A percentile compares a stretch with the other conserved stretches of the same genome.
phyloP scores from a whole-genome alignment of 768 basidiomycete species.

The Pleurotus sapidus region DNA sequence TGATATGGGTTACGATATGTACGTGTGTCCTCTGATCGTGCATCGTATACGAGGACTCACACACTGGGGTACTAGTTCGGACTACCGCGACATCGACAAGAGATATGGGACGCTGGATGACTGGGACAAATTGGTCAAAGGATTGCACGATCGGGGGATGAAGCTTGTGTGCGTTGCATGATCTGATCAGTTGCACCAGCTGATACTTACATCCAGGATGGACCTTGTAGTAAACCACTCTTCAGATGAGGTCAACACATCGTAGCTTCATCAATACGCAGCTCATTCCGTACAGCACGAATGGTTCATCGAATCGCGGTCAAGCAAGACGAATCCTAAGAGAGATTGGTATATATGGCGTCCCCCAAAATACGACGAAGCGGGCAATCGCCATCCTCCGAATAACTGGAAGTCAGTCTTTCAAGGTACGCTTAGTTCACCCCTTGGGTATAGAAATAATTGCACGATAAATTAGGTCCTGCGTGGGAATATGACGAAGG shows the following conservation, averaged over 20 bases:
- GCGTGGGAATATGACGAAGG: conserved; percentile 69
- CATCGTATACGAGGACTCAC: too few species aligned
- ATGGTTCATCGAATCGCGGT: conserved; percentile 64
- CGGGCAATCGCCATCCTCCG: conserved; percentile 56
- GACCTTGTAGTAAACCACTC: conserved; percentile 78
- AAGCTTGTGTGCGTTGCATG: conserved; percentile 54
- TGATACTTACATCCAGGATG: conserved; percentile 42
- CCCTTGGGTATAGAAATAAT: not conserved
- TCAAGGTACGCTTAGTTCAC: conserved; percentile 40
- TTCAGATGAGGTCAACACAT: conserved; percentile 50
- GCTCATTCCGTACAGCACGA: conserved; percentile 43
- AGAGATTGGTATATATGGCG: conserved; percentile 81
- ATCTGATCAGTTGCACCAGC: not conserved
- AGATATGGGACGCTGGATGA: conserved; percentile 63
- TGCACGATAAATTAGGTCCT: conserved; percentile 38
- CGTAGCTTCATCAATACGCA: too few species aligned
- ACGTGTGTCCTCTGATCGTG: not conserved
- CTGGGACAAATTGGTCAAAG: conserved; percentile 53
- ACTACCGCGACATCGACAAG: conserved; percentile 63
- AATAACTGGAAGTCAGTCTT: conserved; percentile 75
- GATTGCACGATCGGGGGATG: conserved; percentile 61
- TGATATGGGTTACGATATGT: conserved; percentile 79
- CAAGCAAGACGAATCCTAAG: conserved; percentile 52
- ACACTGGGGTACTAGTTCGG: conserved; percentile 37
- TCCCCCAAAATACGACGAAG: conserved; percentile 47